Conservation (phyloP, 805 yeast species). For the Yarrowia porcina region DNA sequence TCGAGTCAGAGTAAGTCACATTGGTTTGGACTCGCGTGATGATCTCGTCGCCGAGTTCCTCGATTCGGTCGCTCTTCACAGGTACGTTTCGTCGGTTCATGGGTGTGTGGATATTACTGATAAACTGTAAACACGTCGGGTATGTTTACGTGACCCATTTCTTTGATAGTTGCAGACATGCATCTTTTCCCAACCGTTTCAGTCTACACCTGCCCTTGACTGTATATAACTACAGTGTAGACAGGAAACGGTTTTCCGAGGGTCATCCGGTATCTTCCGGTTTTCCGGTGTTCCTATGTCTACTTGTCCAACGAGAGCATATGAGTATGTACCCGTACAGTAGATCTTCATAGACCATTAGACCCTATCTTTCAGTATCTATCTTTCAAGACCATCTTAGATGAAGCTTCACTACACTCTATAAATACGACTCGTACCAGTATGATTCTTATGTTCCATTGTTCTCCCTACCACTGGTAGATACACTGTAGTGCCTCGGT, state of each 20-base stretch:
- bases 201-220: background rate
- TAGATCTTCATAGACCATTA: too few species aligned
- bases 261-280: background rate
- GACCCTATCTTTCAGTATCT: too few species aligned
- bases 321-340: too few species aligned
- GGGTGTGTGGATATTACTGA: background rate
- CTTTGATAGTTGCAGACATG: slow-evolving; percentile 1
- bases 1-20: background rate
- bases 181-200: slow-evolving; percentile 8
- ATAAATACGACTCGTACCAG: too few species aligned
- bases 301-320: too few species aligned
- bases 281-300: too few species aligned
- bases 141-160: background rate
- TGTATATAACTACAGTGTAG: background rate
- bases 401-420: too few species aligned
- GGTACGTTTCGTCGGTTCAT: slow-evolving; percentile 11
- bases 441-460: too few species aligned
- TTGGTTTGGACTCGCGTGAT: background rate
- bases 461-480: too few species aligned
- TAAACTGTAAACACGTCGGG: slow-evolving; percentile 18
- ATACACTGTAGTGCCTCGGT: too few species aligned
- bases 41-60: background rate
- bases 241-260: background rate
- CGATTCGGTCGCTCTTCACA: slow-evolving; percentile 15
- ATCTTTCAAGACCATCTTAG: too few species aligned